Evolutionary conservation across 139 green algal genomes (phyloP).

Genomic region (Edaphochlamys debaryana): DNA sequence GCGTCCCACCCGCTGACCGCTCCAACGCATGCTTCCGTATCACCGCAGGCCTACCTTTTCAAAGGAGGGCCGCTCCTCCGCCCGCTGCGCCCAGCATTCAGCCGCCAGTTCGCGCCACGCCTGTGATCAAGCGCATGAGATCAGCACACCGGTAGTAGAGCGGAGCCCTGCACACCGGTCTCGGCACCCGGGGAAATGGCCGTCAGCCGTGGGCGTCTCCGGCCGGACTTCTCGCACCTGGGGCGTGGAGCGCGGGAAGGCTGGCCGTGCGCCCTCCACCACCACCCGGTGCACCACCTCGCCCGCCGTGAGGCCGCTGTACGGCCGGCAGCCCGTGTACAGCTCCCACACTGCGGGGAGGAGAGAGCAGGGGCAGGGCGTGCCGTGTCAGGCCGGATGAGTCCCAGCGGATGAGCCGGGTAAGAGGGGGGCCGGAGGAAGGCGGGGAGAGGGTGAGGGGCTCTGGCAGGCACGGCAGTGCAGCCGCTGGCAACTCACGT

Average conservation of each 20-base stretch:
- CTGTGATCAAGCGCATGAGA: too few species aligned
- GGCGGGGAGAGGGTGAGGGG: not conserved
- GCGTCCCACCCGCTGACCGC: not conserved
- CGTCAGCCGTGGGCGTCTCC: too few species aligned
- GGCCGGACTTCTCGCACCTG: too few species aligned
- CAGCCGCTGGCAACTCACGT: slow-evolving; percentile 1
- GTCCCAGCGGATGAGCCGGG: not conserved
- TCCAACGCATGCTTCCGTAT: too few species aligned
- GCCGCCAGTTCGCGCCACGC: slow-evolving; percentile 31
- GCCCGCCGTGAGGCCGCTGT: slow-evolving; percentile 26
- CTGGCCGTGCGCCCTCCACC: slow-evolving; percentile 23
- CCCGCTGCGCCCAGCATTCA: slow-evolving; percentile 22
- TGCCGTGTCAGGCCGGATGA: too few species aligned
- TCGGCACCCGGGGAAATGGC: too few species aligned
- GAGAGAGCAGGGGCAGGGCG: too few species aligned
- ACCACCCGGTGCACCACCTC: slow-evolving; percentile 49
- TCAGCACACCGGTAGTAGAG: too few species aligned
- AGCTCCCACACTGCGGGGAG: slow-evolving; percentile 35
- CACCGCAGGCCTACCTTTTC: not conserved
- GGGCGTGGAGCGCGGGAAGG: slow-evolving; percentile 13
- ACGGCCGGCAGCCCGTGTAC: slow-evolving; percentile 33
- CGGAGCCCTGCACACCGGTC: too few species aligned
- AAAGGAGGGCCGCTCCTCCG: slow-evolving; percentile 23
- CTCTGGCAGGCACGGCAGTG: not conserved
- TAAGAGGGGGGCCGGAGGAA: not conserved